A percentile compares a stretch with the other conserved stretches of the same genome.
These are phyloP conservation scores for Fusarium musae DNA, from an alignment of 2,329 filamentous ascomycete species.

Conservation along the genomic window DNA sequence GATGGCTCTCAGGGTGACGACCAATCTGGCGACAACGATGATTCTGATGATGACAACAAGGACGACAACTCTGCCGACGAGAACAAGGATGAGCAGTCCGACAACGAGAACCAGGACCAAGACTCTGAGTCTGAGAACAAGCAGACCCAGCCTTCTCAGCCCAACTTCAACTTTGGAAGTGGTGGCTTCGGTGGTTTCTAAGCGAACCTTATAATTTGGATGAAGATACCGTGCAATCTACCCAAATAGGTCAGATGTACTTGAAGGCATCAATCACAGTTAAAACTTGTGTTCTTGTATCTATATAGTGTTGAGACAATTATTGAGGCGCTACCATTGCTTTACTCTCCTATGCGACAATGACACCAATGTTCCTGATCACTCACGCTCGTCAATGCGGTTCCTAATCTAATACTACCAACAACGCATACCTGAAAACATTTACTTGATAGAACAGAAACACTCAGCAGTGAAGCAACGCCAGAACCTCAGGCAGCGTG, in stretches of 20 bases:
- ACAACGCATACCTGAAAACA: fast-evolving
- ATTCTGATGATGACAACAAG: slow-evolving; percentile 5
- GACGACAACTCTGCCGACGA: too few species aligned
- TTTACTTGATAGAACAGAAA: neutral
- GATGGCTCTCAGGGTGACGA: slow-evolving; percentile 4
- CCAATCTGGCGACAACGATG: neutral
- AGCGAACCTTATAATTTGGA: neutral
- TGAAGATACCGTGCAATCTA: fast-evolving
- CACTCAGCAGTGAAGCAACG: too few species aligned
- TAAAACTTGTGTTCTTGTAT: neutral
- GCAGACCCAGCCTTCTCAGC: neutral
- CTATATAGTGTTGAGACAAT: neutral
- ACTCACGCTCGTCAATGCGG: neutral
- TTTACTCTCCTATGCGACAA: neutral
- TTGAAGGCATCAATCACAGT: neutral
- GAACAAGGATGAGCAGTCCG: neutral
- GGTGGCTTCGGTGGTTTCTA: slow-evolving; percentile 9
- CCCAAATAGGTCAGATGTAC: too few species aligned
- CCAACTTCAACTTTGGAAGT: neutral
- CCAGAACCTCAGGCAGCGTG: neutral
- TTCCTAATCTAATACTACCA: neutral
- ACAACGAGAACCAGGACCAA: neutral
- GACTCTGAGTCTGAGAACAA: neutral
- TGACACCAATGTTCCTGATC: neutral
- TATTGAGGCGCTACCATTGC: neutral